phyloP scores from a whole-genome alignment of 2,329 filamentous ascomycete species.

The Clonostachys byssicola region DNA sequence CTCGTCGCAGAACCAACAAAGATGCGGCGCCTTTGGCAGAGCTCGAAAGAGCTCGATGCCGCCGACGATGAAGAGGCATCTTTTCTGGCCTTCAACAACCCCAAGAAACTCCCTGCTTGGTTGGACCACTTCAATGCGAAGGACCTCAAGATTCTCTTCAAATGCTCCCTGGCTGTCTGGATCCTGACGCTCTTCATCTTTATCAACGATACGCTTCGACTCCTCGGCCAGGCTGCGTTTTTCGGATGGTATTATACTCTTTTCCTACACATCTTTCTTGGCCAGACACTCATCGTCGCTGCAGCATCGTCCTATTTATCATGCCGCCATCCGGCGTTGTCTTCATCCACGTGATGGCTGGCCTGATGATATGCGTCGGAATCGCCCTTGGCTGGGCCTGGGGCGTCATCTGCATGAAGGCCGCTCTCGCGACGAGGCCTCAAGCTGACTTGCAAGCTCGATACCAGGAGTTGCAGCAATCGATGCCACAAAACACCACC shows the following conservation, averaged over 20 bases:
- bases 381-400: slow-evolving; percentile 43
- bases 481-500: too few species aligned
- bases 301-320: slow-evolving; percentile 32
- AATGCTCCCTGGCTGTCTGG: slow-evolving; percentile 41
- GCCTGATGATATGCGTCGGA: slow-evolving; percentile 35
- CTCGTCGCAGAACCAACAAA: too few species aligned
- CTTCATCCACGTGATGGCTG: slow-evolving; percentile 35
- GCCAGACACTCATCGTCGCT: too few species aligned
- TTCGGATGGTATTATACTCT: slow-evolving; percentile 17
- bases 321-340: slow-evolving; percentile 38
- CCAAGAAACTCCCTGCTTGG: slow-evolving; percentile 15
- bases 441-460: slow-evolving; percentile 25
- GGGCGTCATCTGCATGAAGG: slow-evolving; percentile 43
- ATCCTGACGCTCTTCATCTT: slow-evolving; percentile 38
- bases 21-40: too few species aligned
- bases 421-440: slow-evolving; percentile 35
- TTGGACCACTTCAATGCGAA: slow-evolving; percentile 39
- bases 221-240: slow-evolving; percentile 39
- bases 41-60: too few species aligned
- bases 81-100: too few species aligned
- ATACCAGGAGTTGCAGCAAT: slow-evolving; percentile 22
- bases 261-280: too few species aligned
- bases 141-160: slow-evolving; percentile 40
- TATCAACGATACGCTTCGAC: slow-evolving; percentile 32
- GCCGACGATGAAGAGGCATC: too few species aligned